A percentile compares a stretch with the other conserved stretches of the same genome.
Evolutionary conservation across 1,284 basidiomycete species (phyloP).

Genomic region (Neonothopanus nambi): DNA sequence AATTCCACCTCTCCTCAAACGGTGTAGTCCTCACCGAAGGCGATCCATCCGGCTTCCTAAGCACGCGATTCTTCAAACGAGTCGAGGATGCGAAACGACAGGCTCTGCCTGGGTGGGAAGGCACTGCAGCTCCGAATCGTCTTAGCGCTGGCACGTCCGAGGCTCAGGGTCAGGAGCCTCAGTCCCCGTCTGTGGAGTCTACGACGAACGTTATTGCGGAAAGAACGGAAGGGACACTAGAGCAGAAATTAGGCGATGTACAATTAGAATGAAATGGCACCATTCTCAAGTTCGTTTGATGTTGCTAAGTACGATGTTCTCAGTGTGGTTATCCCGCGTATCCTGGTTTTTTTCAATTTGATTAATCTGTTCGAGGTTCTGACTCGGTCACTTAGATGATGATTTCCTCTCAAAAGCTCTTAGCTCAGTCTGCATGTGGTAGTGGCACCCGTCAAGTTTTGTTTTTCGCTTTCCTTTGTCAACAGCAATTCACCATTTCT

Average conservation of each 20-base stretch:
- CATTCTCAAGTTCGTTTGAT: too few species aligned
- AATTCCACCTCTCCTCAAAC: conserved; percentile 77
- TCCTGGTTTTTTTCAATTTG: too few species aligned
- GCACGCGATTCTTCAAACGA: conserved; percentile 58
- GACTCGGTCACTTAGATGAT: too few species aligned
- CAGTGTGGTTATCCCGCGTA: too few species aligned
- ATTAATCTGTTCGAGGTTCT: too few species aligned
- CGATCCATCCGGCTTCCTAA: conserved; percentile 35
- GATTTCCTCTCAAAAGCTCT: too few species aligned
- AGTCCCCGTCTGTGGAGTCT: neutral
- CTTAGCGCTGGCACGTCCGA: neutral
- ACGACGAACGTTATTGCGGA: neutral
- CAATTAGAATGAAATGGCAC: neutral
- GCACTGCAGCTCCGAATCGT: neutral
- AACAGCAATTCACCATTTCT: too few species aligned
- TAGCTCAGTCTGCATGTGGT: too few species aligned
- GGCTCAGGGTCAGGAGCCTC: neutral
- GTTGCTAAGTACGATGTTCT: too few species aligned
- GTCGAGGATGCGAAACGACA: conserved; percentile 47
- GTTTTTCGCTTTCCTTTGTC: too few species aligned
- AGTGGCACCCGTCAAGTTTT: too few species aligned
- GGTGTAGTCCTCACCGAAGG: conserved; percentile 85
- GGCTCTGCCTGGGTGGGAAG: conserved; percentile 34
- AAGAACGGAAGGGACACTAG: neutral
- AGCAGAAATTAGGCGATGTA: neutral